Evolutionary conservation across 106 monocot genomes (phyloP).

Genomic region (Dioscorea alata): DNA sequence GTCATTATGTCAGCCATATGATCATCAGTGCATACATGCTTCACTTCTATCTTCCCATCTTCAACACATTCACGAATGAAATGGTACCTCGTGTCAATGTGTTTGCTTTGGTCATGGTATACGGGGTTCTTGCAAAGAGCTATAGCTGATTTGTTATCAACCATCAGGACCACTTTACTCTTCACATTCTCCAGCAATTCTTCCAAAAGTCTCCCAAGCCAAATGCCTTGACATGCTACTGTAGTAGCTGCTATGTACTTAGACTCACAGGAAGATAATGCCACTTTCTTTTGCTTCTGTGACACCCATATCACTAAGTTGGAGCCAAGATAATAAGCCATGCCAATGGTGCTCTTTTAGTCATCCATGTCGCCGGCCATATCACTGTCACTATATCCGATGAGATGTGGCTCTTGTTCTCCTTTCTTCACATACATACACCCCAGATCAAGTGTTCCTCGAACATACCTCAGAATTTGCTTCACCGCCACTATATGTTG

Average conservation of each 20-base stretch:
- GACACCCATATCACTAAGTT: background rate
- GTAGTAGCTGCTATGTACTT: background rate
- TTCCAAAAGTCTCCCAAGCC: background rate
- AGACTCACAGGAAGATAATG: background rate
- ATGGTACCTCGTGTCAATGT: background rate
- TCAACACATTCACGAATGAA: background rate
- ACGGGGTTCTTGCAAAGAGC: too few species aligned
- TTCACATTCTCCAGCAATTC: background rate
- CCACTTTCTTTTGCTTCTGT: constrained; percentile 10
- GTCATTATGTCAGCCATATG: too few species aligned
- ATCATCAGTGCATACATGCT: too few species aligned
- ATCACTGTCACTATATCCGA: too few species aligned
- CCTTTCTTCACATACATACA: too few species aligned
- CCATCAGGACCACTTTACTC: background rate
- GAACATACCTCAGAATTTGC: too few species aligned
- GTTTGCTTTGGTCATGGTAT: background rate
- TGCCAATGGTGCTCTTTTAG: background rate
- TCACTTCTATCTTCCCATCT: too few species aligned
- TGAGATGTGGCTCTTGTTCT: too few species aligned
- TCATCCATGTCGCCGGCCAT: too few species aligned
- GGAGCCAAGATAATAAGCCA: background rate
- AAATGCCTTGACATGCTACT: constrained; percentile 1
- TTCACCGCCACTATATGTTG: too few species aligned
- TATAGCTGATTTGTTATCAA: background rate
- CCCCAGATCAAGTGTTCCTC: too few species aligned